Evolutionary conservation across 208 protist genomes (phyloP).

Genomic region (Crithidia fasciculata): DNA sequence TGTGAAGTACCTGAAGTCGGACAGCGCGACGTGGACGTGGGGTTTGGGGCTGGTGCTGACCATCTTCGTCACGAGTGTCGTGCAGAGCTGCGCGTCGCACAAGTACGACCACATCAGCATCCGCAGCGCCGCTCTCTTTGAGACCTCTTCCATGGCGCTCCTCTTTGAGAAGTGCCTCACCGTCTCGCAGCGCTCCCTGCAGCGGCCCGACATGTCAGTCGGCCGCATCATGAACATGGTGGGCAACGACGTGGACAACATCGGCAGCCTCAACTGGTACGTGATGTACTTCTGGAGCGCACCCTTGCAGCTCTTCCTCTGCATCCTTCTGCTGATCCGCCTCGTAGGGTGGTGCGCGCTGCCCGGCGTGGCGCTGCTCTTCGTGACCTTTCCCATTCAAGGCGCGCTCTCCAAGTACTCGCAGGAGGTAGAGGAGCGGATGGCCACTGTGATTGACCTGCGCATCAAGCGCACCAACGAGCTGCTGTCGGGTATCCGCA

Average conservation of each 20-base stretch:
- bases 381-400: conserved; percentile 74
- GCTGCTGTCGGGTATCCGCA: conserved; percentile 85
- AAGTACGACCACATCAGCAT: conserved; percentile 75
- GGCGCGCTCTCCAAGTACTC: conserved; percentile 43
- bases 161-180: conserved; percentile 85
- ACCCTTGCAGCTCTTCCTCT: conserved; percentile 65
- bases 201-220: conserved; percentile 63
- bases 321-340: conserved; percentile 45
- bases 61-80: conserved; percentile 39
- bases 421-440: conserved; percentile 29
- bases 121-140: conserved; percentile 52
- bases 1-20: conserved; percentile 41
- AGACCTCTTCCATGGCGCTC: conserved; percentile 59
- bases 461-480: conserved; percentile 89
- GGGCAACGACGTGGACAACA: conserved; percentile 36
- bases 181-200: conserved; percentile 34
- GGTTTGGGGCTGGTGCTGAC: conserved; percentile 31
- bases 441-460: conserved; percentile 69
- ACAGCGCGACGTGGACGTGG: conserved; percentile 24
- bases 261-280: conserved; percentile 66
- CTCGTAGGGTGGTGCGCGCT: conserved; percentile 71
- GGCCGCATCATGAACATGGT: conserved; percentile 88
- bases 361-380: conserved; percentile 54
- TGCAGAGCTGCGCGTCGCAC: conserved; percentile 45
- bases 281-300: conserved; percentile 81